A percentile compares a stretch with the other conserved stretches of the same genome.
Evolutionary conservation across 495 filamentous ascomycete species (phyloP).

Genomic region (Hyaloscypha hepaticicola): DNA sequence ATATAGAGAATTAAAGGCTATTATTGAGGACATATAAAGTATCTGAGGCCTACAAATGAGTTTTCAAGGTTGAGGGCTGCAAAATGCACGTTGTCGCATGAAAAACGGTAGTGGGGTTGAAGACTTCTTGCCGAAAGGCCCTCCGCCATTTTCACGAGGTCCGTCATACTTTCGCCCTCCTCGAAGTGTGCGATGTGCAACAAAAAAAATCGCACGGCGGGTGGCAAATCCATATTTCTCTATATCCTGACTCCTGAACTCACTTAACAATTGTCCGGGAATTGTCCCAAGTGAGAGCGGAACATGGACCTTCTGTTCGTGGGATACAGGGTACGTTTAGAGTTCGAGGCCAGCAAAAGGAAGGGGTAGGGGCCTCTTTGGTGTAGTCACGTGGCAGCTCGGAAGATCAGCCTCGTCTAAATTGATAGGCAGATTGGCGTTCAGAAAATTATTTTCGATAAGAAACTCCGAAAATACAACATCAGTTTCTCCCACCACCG

Average conservation of each 20-base stretch:
- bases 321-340: not conserved
- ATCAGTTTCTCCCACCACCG: constrained; percentile 2
- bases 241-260: not conserved
- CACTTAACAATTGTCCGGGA: not conserved
- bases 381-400: not conserved
- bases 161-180: constrained; percentile 9
- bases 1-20: not conserved
- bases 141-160: constrained; percentile 9
- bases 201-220: constrained; percentile 21
- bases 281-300: not conserved
- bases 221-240: not conserved
- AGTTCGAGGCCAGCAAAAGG: not conserved
- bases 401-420: not conserved
- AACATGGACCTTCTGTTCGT: not conserved
- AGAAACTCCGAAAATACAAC: constrained; percentile 14
- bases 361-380: not conserved
- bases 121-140: constrained; percentile 12
- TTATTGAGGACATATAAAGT: not conserved
- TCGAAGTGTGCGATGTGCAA: constrained; percentile 29
- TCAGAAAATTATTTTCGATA: constrained; percentile 26
- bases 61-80: constrained; percentile 12
- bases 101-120: constrained; percentile 23
- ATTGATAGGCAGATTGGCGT: not conserved
- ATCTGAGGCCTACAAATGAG: not conserved
- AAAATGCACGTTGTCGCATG: constrained; percentile 19